Evolutionary conservation across 2,329 filamentous ascomycete species (phyloP).

Genomic region (Colletotrichum incanum): DNA sequence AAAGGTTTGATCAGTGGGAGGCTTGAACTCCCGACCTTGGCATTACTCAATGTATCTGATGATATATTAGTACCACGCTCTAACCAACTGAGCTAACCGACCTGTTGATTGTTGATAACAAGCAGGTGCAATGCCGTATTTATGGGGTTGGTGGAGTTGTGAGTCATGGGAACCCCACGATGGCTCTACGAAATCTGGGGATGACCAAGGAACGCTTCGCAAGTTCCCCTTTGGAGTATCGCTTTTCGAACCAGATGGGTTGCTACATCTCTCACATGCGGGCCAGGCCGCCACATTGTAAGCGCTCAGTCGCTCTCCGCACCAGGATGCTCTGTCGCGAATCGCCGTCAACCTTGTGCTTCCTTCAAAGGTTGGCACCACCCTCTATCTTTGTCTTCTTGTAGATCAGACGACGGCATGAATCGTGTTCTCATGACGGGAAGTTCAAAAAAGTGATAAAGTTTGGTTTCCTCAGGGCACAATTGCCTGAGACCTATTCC

Average conservation of each 20-base stretch:
- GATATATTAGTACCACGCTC: conserved; percentile 43
- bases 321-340: not conserved
- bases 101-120: not conserved
- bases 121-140: rapidly evolving
- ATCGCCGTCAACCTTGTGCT: not conserved
- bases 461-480: not conserved
- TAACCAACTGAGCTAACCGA: conserved; percentile 44
- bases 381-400: not conserved
- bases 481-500: too few relatives aligned
- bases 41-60: conserved; percentile 35
- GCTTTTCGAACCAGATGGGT: not conserved
- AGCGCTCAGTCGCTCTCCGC: not conserved
- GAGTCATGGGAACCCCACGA: conserved; percentile 9
- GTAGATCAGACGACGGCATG: not conserved
- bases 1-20: conserved; percentile 40
- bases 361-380: not conserved
- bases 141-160: not conserved
- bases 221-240: not conserved
- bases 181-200: not conserved
- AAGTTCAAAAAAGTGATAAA: not conserved
- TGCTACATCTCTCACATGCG: not conserved
- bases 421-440: not conserved
- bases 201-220: not conserved
- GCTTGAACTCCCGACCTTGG: conserved; percentile 44
- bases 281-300: not conserved